A percentile compares a stretch with the other conserved stretches of the same genome.
Evolutionary conservation across 805 yeast genomes (phyloP).

Genomic region (Pachysolen tannophilus): DNA sequence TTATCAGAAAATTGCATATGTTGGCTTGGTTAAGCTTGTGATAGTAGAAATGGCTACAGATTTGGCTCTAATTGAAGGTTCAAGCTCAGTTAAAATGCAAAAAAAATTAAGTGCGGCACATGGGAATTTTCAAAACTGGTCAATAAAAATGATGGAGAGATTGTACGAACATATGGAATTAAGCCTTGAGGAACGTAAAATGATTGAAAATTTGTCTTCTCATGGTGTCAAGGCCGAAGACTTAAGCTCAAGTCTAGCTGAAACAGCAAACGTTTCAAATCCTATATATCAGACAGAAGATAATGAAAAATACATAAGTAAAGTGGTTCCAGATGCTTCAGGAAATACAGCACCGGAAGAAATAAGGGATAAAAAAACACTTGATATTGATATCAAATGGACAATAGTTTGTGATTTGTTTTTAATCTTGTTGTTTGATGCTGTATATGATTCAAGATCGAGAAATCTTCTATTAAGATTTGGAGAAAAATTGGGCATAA

Average conservation of each 20-base stretch:
- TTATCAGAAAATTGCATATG: slow-evolving; percentile 84
- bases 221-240: slow-evolving; percentile 79
- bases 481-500: slow-evolving; percentile 52
- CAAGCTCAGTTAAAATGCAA: slow-evolving; percentile 45
- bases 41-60: slow-evolving; percentile 76
- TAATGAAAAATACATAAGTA: slow-evolving; percentile 10
- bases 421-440: slow-evolving; percentile 69
- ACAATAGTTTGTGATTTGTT: slow-evolving; percentile 89
- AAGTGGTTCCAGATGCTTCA: slow-evolving; percentile 1
- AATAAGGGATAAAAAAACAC: slow-evolving; percentile 22
- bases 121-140: slow-evolving; percentile 80
- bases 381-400: slow-evolving; percentile 82
- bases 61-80: slow-evolving; percentile 52
- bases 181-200: slow-evolving; percentile 62
- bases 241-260: slow-evolving; percentile 54
- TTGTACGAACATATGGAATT: slow-evolving; percentile 79
- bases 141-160: slow-evolving; percentile 58
- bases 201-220: slow-evolving; percentile 79
- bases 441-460: slow-evolving; percentile 85
- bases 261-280: slow-evolving; percentile 41
- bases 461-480: slow-evolving; percentile 68
- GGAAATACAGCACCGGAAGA: slow-evolving; percentile 23
- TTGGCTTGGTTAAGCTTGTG: slow-evolving; percentile 72
- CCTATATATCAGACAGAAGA: slow-evolving; percentile 29
- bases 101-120: slow-evolving; percentile 59